phyloP scores from a whole-genome alignment of 2,329 filamentous ascomycete species.

The Fusarium concolor region DNA sequence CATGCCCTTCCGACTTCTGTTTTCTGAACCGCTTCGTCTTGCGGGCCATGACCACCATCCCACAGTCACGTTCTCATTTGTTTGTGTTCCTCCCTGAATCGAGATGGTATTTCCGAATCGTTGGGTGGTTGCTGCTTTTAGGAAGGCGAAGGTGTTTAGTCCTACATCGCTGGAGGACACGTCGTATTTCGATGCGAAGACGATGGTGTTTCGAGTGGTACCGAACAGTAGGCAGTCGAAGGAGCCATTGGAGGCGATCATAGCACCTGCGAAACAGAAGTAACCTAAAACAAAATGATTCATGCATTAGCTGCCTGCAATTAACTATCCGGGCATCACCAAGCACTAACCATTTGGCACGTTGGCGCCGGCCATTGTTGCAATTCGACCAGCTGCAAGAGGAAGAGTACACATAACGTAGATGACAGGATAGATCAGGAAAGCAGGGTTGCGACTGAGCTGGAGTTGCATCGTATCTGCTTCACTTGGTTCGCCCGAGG shows the following conservation, averaged over 20 bases:
- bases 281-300: conserved; percentile 54
- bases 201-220: conserved; percentile 63
- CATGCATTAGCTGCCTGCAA: no score
- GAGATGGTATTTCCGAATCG: conserved; percentile 58
- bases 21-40: conserved; percentile 9
- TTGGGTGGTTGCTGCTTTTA: conserved; percentile 54
- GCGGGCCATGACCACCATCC: conserved; percentile 48
- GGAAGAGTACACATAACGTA: conserved; percentile 77
- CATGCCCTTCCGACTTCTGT: conserved; percentile 25
- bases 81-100: conserved; percentile 48
- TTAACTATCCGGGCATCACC: no score
- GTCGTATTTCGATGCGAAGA: conserved; percentile 56
- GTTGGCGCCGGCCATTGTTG: conserved; percentile 66
- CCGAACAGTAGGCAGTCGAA: conserved; percentile 67
- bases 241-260: conserved; percentile 68
- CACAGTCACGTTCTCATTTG: conserved; percentile 27
- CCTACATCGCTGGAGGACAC: conserved; percentile 60
- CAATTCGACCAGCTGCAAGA: conserved; percentile 72
- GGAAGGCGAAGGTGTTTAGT: conserved; percentile 63
- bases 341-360: conserved; percentile 55
- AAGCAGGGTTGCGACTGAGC: conserved; percentile 59
- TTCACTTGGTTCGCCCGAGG: conserved; percentile 19
- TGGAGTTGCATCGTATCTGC: conserved; percentile 28
- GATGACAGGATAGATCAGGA: conserved; percentile 75
- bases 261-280: conserved; percentile 68